Evolutionary conservation across 2,329 filamentous ascomycete species (phyloP).

Genomic region (Colletotrichum musae): DNA sequence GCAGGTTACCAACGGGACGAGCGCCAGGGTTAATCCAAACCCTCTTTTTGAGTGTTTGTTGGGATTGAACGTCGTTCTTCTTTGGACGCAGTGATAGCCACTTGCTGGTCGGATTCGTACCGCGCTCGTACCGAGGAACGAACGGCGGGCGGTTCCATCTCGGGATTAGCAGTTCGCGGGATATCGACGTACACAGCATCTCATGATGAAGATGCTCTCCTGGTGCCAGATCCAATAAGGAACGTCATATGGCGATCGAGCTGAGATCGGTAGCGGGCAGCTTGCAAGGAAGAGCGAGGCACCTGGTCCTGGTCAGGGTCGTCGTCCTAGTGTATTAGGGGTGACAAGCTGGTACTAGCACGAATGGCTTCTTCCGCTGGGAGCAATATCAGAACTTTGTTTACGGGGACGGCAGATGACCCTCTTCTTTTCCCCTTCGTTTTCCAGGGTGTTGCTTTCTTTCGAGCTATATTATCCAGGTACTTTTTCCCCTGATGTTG

Average conservation of each 20-base stretch:
- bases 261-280: slow-evolving; percentile 8
- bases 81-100: not conserved
- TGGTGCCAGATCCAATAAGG: slow-evolving; percentile 17
- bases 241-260: slow-evolving; percentile 18
- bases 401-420: slow-evolving; percentile 4
- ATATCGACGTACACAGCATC: too few species aligned
- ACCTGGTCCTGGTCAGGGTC: too few species aligned
- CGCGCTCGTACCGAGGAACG: too few species aligned
- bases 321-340: too few species aligned
- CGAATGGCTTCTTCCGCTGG: slow-evolving; percentile 5
- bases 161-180: too few species aligned
- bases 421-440: slow-evolving; percentile 1
- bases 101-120: too few species aligned
- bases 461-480: too few species aligned
- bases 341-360: not conserved
- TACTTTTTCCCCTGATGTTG: not conserved
- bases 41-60: not conserved
- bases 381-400: slow-evolving; percentile 29
- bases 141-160: too few species aligned
- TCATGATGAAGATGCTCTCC: not conserved
- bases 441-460: not conserved
- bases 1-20: slow-evolving; percentile 17
- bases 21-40: not conserved
- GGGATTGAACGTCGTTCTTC: slow-evolving; percentile 11
- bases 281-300: slow-evolving; percentile 11